Evolutionary conservation across 345 rosid genomes (phyloP), one percentile per base, ranked within the genome.

Genomic region (Alliaria petiolata): DNA sequence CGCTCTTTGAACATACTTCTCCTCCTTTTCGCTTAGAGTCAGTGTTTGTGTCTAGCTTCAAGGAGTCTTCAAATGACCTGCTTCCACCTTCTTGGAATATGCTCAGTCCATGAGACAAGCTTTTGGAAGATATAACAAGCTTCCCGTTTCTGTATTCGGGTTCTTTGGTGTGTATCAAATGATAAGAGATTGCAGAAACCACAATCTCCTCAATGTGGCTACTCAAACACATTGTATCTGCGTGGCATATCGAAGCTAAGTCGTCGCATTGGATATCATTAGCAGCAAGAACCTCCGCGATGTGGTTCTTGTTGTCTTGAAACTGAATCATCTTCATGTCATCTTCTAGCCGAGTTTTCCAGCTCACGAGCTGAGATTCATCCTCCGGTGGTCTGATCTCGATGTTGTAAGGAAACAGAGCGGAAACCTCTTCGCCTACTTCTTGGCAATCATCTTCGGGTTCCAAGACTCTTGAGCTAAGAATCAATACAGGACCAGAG

Each of bases 131-230:
- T 80, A 95, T 92, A 56, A 92, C 84, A 65, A 95, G 97, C 85
- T 90, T 95, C 45, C 99, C 99, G 62, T 95, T 90, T 71, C 95
- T 78, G 76, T 95, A 95, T 76, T 92, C 98, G 0, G 92, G 97
- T 65, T 85, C 86, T 82, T 83, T 84, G 62, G 79, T 83, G 60
- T 84, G 72, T 85, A 84, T 87, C 78, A 95, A 82, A 79, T 95
- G 98, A 79, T 83, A 81, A 9, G 97, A 83, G 42, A 95, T 86
- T 9, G 97, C 99, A 4, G 95, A 95, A 30, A 86, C 74, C 59
- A 89, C 95, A 22, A 95, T 88, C 72, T 95, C 97, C 60, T 95
- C 89, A 17, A 92, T 87, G 74, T 88, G 85, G 75, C 84, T 84
- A 79, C 93, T 76, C 31, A 95, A 74, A 66, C 83, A 76, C 81